Evolutionary conservation across 768 basidiomycete genomes (phyloP).

Genomic region (Artomyces pyxidatus): DNA sequence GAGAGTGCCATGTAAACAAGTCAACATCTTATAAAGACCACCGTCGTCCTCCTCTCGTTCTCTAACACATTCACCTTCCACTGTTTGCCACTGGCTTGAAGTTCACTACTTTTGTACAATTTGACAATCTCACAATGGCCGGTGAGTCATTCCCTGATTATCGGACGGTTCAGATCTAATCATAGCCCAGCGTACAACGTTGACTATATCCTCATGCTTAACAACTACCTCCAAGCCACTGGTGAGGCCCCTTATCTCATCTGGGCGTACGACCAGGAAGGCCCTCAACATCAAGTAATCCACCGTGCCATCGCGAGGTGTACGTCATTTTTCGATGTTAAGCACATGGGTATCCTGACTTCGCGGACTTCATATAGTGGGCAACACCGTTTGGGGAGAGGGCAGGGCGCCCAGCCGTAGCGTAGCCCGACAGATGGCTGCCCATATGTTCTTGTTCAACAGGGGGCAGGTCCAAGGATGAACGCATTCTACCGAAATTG

Average conservation of each 20-base stretch:
- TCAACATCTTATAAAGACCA: neutral
- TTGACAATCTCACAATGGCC: neutral
- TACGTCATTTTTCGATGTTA: neutral
- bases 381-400: too few species aligned
- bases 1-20: neutral
- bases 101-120: neutral
- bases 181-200: neutral
- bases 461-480: too few species aligned
- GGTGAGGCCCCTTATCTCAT: slow-evolving; percentile 10
- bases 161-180: neutral
- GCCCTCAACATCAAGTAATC: slow-evolving; percentile 13
- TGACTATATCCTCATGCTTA: slow-evolving; percentile 15
- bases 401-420: neutral
- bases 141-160: neutral
- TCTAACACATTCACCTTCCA: neutral
- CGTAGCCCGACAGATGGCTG: neutral
- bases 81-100: neutral
- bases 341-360: neutral
- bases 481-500: too few species aligned
- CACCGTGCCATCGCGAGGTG: slow-evolving; percentile 12
- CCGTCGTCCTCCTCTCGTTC: neutral
- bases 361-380: too few species aligned
- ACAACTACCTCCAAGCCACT: slow-evolving; percentile 13
- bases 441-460: neutral
- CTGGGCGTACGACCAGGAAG: slow-evolving; percentile 13